Base-by-base conservation (phyloP, 306 rosid species). In the Castanospermum australe region DNA sequence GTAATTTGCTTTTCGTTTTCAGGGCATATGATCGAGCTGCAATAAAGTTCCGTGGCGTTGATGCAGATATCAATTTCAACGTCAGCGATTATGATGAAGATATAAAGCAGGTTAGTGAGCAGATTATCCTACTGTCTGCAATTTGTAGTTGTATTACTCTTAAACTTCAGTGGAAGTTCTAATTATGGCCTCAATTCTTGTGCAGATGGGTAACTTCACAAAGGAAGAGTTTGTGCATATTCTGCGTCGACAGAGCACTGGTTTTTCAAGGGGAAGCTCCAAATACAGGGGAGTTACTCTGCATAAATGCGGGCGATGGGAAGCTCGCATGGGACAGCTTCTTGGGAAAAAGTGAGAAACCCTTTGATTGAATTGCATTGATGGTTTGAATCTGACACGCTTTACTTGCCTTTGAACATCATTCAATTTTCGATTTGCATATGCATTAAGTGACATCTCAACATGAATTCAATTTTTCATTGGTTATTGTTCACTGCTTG, bases 1-100 rank as follows among this genome's bases (percentile, higher is more conserved):
- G 78, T 38, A 33, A 36, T 67, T 71, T 45, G 70, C 36, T 51
- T 33, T 57, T 80, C 47, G 17, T 68, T 79, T 13, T 71, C 70
- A 94, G 99, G 84, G 93, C 98, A 1, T 94, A 94, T 79, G 98
- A 94, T 88, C 93, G 97, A 82, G 98, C 98, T 74, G 98, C 98
- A 0, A 90, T 94, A 51, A 94, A 90, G 82, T 94, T 94, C 72
- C 97, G 98, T 13, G 97, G 98, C 1, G 57, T 84, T 52, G 92
- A 94, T 24, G 98, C 98, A 2, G 98, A 94, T 89, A 94, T 94
- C 56, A 94, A 94, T 82, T 94, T 92, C 86, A 83, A 59, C 56
- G 84, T 92, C 45, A 79, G 89, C 52, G 97, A 94, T 45, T 94
- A 94, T 85, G 93, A 75, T 9, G 97, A 94, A 50, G 98, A 94